Base-by-base conservation (phyloP, 106 monocot species). In the Iris macrosiphon region DNA sequence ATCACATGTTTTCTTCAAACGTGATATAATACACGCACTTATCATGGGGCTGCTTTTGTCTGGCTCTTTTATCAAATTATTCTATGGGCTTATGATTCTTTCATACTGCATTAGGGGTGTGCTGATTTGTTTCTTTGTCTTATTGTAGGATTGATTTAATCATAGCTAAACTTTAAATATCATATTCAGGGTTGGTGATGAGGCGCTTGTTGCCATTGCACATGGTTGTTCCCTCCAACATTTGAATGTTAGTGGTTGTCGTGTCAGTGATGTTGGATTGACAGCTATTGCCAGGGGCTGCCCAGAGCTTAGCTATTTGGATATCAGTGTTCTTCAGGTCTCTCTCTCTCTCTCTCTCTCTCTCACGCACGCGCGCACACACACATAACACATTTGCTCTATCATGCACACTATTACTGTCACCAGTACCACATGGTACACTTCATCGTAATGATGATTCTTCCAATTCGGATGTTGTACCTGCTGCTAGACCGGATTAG, bases 281-380 rank as follows among this genome's bases (percentile, higher is more conserved):
- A 59, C 68, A 16, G 84, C 89, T 45, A 73, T 89, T 74, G 83
- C 77, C 13, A 76, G 73, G 67, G 77, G 76, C 15, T 89, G 83
- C 41, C 77, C 84, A 41, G 70, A 77, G 16, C 84, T 89, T 42
- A 46, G 68, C 25, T 67, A 24, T 40, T 58, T 89, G 40, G 84
- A 89, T 55, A 61, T 61, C 48, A 84, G 84, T 57, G 79, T 89
- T 25, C 88, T 89, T 28, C 71, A 69, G n/a, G n/a, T n/a, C n/a
- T n/a, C n/a, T n/a, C n/a, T n/a, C n/a, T n/a, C n/a, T n/a, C n/a
- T n/a, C n/a, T n/a, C n/a, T n/a, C n/a, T n/a, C n/a, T n/a, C n/a
- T n/a, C n/a, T n/a, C n/a, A n/a, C n/a, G n/a, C n/a, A 82, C 82
- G 82, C 20, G 31, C 57, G 68, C 58, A 21, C 46, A 65, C 49